Base-by-base conservation (phyloP, 2,329 filamentous ascomycete genomes). In the Ascochyta viciae-villosae region DNA sequence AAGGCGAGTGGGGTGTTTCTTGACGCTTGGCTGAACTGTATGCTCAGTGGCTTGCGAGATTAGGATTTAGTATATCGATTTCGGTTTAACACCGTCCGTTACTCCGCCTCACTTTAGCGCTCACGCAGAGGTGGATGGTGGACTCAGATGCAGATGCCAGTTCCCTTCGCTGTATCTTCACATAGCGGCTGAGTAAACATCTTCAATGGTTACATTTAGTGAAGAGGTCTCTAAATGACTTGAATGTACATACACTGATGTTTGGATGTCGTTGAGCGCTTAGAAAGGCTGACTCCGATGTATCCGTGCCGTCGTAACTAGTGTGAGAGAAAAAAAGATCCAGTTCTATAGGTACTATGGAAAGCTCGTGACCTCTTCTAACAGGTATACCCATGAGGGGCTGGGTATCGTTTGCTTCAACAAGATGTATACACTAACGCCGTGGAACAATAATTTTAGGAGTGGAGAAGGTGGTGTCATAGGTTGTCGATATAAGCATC, bases 1-100 rank as follows among this genome's bases (percentile, higher is more conserved):
- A 50, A 50, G 37, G 22, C 15, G 39, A 38, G 37, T 43, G 41
- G 42, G 41, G 38, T 43, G 47, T 47, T 51, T 50, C 31, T 22
- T 50, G 19, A 34, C 12, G 23, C 42, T 47, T 47, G 53, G 42
- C 47, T 43, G 41, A 27, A 37, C 8, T 50, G 46, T 26, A 22
- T 16, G 19, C 42, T 45, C 23, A 27, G 42, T 19, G 23, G 19
- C 33, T 49, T 33, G 33, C 39, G 31, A 33, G 42, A 29, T 29
- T 16, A 23, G 19, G 19, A 16, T n/a, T 31, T 6, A 22, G 16
- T 22, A 39, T n/a, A 45, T 39, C 19, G 9, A 13, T 6, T 42
- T 42, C 31, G 10, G 24, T 4, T 19, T 26, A 29, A n/a, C 13
- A 26, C 19, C 13, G 15, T 33, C 29, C 27, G 23, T 27, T 19